Base-by-base conservation (phyloP, 202 grass and related monocot genomes). In the Bolboschoenoplectus hybrid region DNA sequence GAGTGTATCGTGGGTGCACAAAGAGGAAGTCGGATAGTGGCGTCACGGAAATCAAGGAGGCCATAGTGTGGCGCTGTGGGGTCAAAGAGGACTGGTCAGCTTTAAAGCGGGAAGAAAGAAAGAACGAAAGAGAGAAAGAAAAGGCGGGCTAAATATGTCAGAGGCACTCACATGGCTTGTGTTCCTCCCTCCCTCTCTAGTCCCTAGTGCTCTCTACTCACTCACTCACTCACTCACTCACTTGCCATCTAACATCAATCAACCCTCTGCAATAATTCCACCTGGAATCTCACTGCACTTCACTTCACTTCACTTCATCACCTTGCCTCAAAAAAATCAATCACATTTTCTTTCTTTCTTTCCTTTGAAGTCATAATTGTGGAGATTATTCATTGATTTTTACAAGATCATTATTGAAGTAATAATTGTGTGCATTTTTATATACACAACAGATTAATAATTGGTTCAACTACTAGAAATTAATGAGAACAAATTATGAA, bases 141-240 rank as follows among this genome's bases (percentile, higher is more conserved):
- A 53, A 17, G 14, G 10, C 5, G 69, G 50, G 81, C 73, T 81
- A 41, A 52, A 67, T 36, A 57, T 81, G 85, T 86, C 85, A 86
- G 85, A 81, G 34, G 8, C 73, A 71, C 74, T 86, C 85, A 86
- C 85, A 86, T 86, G 84, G 84, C 62, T 83, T 68, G 62, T 83
- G 81, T 83, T 66, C 34, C 9, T 56, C 26, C 26, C 26, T 26
- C 26, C 26, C 26, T 56, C 64, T 32, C 61, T 34, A 34, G 2
- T 9, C 2, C 58, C n/a, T 83, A 49, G 61, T 64, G 11, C 62
- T 26, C 26, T 26, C 26, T 26, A 26, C 26, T 26, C 0, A 26
- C 26, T 26, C 26, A 26, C 26, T 26, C 26, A 26, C 26, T 26
- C 26, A 26, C 26, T 69, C 6, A 44, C 38, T 2, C 35, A 5